These are phyloP conservation scores for Agrocybe praecox DNA, from an alignment of 768 basidiomycete genomes.

Conservation along the genomic window DNA sequence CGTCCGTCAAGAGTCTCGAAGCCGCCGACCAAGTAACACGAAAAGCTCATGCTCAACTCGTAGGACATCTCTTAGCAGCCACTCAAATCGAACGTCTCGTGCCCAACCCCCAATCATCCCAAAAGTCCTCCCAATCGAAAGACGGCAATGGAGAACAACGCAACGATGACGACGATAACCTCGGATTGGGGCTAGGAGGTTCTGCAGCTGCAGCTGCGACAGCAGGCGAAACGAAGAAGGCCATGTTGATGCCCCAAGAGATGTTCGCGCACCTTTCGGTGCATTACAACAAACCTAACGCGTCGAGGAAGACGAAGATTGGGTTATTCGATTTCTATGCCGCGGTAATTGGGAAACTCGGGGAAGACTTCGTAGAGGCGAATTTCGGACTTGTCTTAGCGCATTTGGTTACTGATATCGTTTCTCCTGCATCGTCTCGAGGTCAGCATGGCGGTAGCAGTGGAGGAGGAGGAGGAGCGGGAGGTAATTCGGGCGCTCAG, in stretches of 20 bases:
- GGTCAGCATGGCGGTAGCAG: not conserved
- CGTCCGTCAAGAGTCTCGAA: conserved; percentile 79
- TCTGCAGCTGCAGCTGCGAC: conserved; percentile 46
- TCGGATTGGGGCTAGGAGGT: conserved; percentile 45
- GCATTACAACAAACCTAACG: conserved; percentile 76
- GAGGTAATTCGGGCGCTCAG: conserved; percentile 41
- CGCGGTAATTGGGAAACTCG: conserved; percentile 74
- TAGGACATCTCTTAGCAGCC: conserved; percentile 81
- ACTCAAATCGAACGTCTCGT: conserved; percentile 73
- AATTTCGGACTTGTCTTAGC: conserved; percentile 80
- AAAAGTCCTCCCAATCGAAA: conserved; percentile 56
- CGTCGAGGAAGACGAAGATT: conserved; percentile 72
- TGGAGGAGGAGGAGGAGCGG: conserved; percentile 27
- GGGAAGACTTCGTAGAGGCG: conserved; percentile 74
- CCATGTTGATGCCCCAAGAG: conserved; percentile 71
- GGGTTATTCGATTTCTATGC: conserved; percentile 91
- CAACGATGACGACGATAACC: not conserved
- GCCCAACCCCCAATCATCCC: conserved; percentile 44
- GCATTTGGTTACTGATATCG: conserved; percentile 79
- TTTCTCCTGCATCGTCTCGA: conserved; percentile 47
- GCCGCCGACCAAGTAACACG: conserved; percentile 81
- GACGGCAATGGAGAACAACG: conserved; percentile 38
- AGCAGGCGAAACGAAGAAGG: conserved; percentile 60
- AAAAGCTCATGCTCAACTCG: conserved; percentile 75
- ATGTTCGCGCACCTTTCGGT: conserved; percentile 83